Base-by-base conservation (phyloP, 1,284 basidiomycete genomes). In the Uromyces viciae-fabae region DNA sequence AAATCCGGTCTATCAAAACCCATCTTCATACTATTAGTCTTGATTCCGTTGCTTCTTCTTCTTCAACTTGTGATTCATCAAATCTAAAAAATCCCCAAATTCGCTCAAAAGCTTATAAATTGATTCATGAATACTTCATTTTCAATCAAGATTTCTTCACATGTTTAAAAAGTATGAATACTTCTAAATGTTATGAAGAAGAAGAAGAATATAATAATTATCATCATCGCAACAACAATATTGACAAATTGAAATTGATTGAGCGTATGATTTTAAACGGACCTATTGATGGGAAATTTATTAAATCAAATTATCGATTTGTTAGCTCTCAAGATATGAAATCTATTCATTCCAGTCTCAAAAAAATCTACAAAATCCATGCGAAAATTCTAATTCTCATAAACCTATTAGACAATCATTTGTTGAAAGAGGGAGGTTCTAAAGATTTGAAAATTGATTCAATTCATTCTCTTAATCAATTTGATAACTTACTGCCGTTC, bases 221-320 rank as follows among this genome's bases (percentile, higher is more conserved):
- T 0, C 46, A 58, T 58, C 56, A 58, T 58, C 56, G 38, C 5
- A 25, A 38, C 22, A 1, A 4, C 25, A 54, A 46, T 14, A 9
- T 28, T 49, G 69, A 54, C 49, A 15, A 49, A 1, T 54, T 72
- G 49, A n/a, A n/a, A n/a, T 9, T 72, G 31, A 72, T 72, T 31
- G 40, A 81, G 56, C 9, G 40, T 22, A 64, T 81, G 78, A 81
- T 81, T 42, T 54, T 73, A 43, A 73, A 71, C 38, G 78, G 78
- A 28, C 78, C 78, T 15, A 62, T 81, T 28, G 78, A 81, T 42
- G 78, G 78, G 19, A 73, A 74, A 36, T 14, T 64, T 11, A 28
- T 73, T 25, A 25, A 36, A 52, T 36, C 56, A 4, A 72, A 49
- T 8, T 54, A 73, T 62, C 14, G 54, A 38, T 81, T 81, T 36